A percentile compares a stretch with the other conserved stretches of the same genome.
These are phyloP conservation scores for Naematelia encephala DNA, from an alignment of 768 basidiomycete genomes.

Conservation along the genomic window DNA sequence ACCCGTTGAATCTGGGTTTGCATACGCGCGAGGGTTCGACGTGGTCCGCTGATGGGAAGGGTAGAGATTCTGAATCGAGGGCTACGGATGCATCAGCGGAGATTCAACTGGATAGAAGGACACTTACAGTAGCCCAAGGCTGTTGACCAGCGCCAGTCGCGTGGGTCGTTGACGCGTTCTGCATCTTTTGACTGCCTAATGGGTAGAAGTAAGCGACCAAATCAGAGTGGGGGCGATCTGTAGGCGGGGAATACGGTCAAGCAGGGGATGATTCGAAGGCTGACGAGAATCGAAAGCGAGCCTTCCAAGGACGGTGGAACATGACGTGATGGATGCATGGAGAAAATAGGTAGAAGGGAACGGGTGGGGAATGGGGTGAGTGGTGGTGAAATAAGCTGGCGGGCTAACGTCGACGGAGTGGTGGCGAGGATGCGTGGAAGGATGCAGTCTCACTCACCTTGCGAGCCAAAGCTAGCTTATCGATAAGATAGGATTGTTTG, in stretches of 20 bases:
- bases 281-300: not conserved
- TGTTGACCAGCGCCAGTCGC: not conserved
- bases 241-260: not conserved
- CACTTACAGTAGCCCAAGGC: constrained; percentile 14
- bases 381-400: too few species aligned
- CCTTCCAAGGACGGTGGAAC: not conserved
- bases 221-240: not conserved
- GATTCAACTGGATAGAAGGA: not conserved
- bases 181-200: constrained; percentile 4
- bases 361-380: not conserved
- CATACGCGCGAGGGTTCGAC: constrained; percentile 23
- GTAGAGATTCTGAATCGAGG: constrained; percentile 3
- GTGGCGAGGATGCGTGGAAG: not conserved
- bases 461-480: not conserved
- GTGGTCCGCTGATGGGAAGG: constrained; percentile 15
- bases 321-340: not conserved
- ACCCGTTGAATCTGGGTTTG: constrained; percentile 8
- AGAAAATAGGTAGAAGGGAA: not conserved
- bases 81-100: not conserved
- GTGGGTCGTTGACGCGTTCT: constrained; percentile 14
- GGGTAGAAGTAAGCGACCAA: not conserved
- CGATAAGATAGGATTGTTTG: constrained; percentile 12
- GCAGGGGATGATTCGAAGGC: not conserved
- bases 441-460: not conserved
- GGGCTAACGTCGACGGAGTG: not conserved